A percentile compares a stretch with the other conserved stretches of the same genome.
Conservation (phyloP, 1,139 yeast genomes). For the Waltiozyma sp. region DNA sequence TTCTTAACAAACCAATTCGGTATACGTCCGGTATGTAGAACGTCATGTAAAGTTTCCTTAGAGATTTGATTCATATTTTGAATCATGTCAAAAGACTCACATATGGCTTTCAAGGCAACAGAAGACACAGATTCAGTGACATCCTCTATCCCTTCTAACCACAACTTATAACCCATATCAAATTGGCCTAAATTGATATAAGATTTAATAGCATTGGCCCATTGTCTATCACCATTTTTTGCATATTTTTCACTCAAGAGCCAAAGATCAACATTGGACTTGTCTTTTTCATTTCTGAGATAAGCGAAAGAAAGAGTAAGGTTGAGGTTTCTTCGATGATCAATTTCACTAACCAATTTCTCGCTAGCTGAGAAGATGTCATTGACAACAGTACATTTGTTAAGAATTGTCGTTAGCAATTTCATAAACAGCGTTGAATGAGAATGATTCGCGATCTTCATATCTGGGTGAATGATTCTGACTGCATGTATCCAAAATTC, state of each 20-base stretch:
- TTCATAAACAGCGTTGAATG: not conserved
- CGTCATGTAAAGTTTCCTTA: not conserved
- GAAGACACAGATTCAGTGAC: constrained; percentile 2
- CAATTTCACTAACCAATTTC: not conserved
- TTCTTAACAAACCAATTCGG: not conserved
- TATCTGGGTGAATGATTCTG: not conserved
- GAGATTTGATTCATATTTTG: constrained; percentile 2
- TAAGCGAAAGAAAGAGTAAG: constrained; percentile 6
- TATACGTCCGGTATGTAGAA: not conserved
- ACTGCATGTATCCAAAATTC: not conserved
- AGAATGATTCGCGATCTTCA: not conserved
- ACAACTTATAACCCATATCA: constrained; percentile 2
- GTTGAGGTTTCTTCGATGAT: constrained; percentile 1
- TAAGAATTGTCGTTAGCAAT: not conserved
- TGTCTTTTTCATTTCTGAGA: constrained; percentile 3
- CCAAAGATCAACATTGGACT: constrained; percentile 4
- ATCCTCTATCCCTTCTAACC: not conserved
- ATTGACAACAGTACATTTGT: not conserved
- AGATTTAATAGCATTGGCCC: constrained; percentile 6
- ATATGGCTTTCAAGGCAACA: constrained; percentile 2
- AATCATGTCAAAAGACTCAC: not conserved
- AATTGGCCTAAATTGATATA: constrained; percentile 3
- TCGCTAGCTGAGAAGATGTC: not conserved
- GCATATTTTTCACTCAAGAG: not conserved
- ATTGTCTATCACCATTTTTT: not conserved